Conservation (phyloP, 2,329 filamentous ascomycete genomes). For the Beauveria bassiana region DNA sequence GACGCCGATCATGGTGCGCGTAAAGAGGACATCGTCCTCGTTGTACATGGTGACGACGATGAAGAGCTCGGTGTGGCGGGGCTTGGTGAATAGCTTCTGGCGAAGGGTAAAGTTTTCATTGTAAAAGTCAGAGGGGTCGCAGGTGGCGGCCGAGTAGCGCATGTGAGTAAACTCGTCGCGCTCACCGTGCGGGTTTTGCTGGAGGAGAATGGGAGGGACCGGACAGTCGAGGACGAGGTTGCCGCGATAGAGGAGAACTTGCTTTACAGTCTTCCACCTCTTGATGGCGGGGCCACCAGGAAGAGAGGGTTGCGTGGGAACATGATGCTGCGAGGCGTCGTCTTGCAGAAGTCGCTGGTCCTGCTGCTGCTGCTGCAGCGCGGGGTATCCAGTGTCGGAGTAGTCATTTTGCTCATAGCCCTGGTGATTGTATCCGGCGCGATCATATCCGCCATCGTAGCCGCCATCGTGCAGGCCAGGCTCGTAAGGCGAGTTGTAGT, state of each 20-base stretch:
- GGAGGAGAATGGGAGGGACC: constrained; percentile 79
- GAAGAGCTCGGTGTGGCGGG: constrained; percentile 87
- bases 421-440: constrained; percentile 15
- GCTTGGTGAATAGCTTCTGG: constrained; percentile 86
- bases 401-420: constrained; percentile 39
- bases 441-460: constrained; percentile 23
- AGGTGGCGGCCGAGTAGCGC: constrained; percentile 91
- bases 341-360: constrained; percentile 41
- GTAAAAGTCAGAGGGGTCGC: constrained; percentile 83
- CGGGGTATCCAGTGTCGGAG: constrained; percentile 63
- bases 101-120: constrained; percentile 85
- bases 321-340: constrained; percentile 27
- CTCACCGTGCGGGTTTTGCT: constrained; percentile 82
- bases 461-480: constrained; percentile 54
- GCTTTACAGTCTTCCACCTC: constrained; percentile 97
- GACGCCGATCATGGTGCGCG: constrained; percentile 90
- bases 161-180: constrained; percentile 88
- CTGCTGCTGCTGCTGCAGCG: constrained; percentile 62
- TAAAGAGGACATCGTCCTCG: constrained; percentile 93
- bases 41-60: constrained; percentile 99
- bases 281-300: constrained; percentile 49
- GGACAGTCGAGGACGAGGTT: constrained; percentile 97
- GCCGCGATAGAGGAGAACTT: constrained; percentile 93
- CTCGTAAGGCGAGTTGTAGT: constrained; percentile 77
- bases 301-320: constrained; percentile 39